A percentile compares a stretch with the other conserved stretches of the same genome.
Evolutionary conservation across 1,284 basidiomycete species (phyloP).

Genomic region (Papiliotrema laurentii): DNA sequence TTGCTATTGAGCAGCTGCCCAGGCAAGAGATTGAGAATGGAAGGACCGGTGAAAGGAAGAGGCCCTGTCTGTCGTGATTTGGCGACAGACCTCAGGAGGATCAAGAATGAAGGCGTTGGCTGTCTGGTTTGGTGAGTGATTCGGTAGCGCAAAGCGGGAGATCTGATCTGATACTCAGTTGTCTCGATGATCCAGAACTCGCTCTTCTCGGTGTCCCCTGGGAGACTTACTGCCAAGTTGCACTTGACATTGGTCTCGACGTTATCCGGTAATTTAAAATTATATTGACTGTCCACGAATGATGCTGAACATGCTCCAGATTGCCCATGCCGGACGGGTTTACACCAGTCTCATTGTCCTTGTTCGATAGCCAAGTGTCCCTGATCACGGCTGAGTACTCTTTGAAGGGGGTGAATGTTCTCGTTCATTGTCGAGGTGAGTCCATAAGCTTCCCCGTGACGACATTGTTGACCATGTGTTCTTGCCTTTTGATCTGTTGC

Average conservation of each 20-base stretch:
- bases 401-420: constrained; percentile 64
- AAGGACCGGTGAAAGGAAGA: constrained; percentile 73
- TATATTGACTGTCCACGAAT: neutral
- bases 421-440: constrained; percentile 84
- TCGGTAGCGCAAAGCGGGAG: neutral
- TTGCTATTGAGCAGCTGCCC: constrained; percentile 87
- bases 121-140: constrained; percentile 73
- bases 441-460: constrained; percentile 2
- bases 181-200: constrained; percentile 82
- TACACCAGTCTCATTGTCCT: constrained; percentile 61
- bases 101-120: constrained; percentile 68
- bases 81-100: constrained; percentile 67
- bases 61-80: constrained; percentile 81
- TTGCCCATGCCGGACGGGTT: constrained; percentile 90
- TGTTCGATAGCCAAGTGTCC: constrained; percentile 67
- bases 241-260: constrained; percentile 65
- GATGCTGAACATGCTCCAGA: constrained; percentile 45
- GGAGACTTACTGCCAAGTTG: constrained; percentile 65
- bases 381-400: constrained; percentile 70
- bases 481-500: neutral
- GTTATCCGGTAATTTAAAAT: constrained; percentile 59
- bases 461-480: constrained; percentile 1
- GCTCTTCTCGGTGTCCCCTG: constrained; percentile 77
- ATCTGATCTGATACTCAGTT: constrained; percentile 53
- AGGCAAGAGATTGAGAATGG: constrained; percentile 89